Evolutionary conservation across 257 asterid species (phyloP), one percentile per base, ranked within the genome.

Genomic region (Eucommia ulmoides): DNA sequence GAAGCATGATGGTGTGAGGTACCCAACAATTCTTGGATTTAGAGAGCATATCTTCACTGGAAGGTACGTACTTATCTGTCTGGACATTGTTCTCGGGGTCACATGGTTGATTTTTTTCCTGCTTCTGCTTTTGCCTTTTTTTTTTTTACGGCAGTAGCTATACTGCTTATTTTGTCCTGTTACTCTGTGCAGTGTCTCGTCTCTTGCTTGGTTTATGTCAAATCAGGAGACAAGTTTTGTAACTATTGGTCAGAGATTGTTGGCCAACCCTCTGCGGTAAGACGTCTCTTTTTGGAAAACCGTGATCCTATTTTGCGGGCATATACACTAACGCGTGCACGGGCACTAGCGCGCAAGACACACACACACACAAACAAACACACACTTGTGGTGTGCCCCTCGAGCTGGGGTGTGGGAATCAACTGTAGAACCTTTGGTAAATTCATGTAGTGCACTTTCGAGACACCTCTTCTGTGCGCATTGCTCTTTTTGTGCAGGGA

Each of bases 121-220:
- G 56, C 12, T 41, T 21, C 4, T 55, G 48, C 19, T 51, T 51
- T 33, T 26, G 1, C 46, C 12, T 25, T 48, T 24, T 64, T 51
- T 63, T 42, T 53, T 67, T 45, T 53, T n/a, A n/a, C n/a, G n/a
- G n/a, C n/a, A n/a, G n/a, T n/a, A n/a, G n/a, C 19, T 2, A 52
- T 48, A 15, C 48, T 52, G 26, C 23, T 2, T 50, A 8, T 24
- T 49, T 25, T 64, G 51, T 64, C 41, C 50, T 68, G 45, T 53
- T 29, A 5, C 8, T 29, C 38, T 52, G 24, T 83, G 84, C 93
- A 89, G 98, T 89, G 98, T 89, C 76, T 89, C 98, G 69, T 89
- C 98, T 50, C 96, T 89, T 63, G 98, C 98, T 59, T 89, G 98
- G 98, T 89, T 89, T 72, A 89, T 89, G 98, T 89, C 94, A 50